These are phyloP conservation scores for Zalaria obscura DNA, from an alignment of 2,329 filamentous ascomycete species.

Conservation along the genomic window DNA sequence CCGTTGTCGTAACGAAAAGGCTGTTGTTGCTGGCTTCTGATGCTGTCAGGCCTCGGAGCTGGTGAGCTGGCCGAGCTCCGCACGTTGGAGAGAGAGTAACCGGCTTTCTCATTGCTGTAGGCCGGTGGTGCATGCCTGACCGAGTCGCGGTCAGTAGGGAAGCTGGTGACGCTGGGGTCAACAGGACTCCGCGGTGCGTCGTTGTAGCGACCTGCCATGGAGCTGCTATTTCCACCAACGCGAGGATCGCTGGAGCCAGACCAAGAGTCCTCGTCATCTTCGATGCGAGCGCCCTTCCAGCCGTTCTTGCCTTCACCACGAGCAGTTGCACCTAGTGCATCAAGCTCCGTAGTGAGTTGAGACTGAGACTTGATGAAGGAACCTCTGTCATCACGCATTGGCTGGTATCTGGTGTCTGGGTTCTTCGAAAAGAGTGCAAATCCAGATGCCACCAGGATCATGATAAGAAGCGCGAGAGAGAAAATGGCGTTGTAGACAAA, in stretches of 20 bases:
- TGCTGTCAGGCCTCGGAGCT: neutral
- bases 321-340: slow-evolving; percentile 77
- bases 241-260: slow-evolving; percentile 38
- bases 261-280: slow-evolving; percentile 59
- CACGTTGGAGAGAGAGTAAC: slow-evolving; percentile 4
- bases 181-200: slow-evolving; percentile 7
- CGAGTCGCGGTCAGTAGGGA: slow-evolving; percentile 4
- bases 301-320: slow-evolving; percentile 52
- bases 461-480: slow-evolving; percentile 65
- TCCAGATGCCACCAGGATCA: slow-evolving; percentile 63
- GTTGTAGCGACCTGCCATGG: slow-evolving; percentile 19
- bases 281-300: slow-evolving; percentile 39
- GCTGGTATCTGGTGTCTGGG: slow-evolving; percentile 86
- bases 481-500: slow-evolving; percentile 81
- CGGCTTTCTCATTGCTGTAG: slow-evolving; percentile 5
- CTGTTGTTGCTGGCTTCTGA: no score
- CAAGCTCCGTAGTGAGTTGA: slow-evolving; percentile 75
- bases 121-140: slow-evolving; percentile 8
- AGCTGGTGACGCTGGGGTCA: slow-evolving; percentile 5
- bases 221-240: slow-evolving; percentile 23
- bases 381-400: slow-evolving; percentile 89
- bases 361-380: slow-evolving; percentile 97
- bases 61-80: slow-evolving; percentile 6
- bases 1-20: slow-evolving; percentile 11
- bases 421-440: slow-evolving; percentile 84